Percentiles rank a stretch among this genome's conserved stretches.
phyloP scores from a whole-genome alignment of 495 filamentous ascomycete genomes.

The Delitschia confertaspora region DNA sequence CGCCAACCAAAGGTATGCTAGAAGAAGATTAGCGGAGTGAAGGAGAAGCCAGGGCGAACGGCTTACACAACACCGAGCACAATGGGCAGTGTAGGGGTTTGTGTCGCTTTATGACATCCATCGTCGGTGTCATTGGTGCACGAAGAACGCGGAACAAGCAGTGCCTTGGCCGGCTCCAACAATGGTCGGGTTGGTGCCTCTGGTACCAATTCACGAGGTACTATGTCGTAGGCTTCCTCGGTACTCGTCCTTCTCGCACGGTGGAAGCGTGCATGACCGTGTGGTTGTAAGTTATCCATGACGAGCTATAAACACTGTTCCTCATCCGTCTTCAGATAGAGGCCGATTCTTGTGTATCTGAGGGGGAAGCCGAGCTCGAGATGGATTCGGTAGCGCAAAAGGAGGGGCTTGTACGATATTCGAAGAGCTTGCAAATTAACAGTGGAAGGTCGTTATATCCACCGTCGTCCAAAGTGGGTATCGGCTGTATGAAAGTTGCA shows the following conservation, averaged over 20 bases:
- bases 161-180: conserved; percentile 10
- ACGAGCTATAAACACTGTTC: conserved; percentile 4
- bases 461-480: conserved; percentile 16
- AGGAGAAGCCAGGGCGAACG: background rate
- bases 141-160: conserved; percentile 16
- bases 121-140: conserved; percentile 22
- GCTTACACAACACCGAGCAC: conserved; percentile 77
- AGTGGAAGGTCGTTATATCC: conserved; percentile 24
- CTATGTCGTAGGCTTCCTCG: background rate
- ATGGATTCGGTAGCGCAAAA: background rate
- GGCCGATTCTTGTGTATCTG: conserved; percentile 13
- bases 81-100: conserved; percentile 62
- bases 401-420: background rate
- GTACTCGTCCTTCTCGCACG: conserved; percentile 1
- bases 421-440: conserved; percentile 24
- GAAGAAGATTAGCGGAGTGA: conserved; percentile 24
- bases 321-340: conserved; percentile 5
- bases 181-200: conserved; percentile 10
- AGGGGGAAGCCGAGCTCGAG: conserved; percentile 1
- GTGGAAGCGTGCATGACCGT: conserved; percentile 4
- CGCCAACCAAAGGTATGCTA: conserved; percentile 69
- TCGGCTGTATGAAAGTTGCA: conserved; percentile 4
- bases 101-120: conserved; percentile 27
- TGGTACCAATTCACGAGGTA: background rate
- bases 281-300: conserved; percentile 17